Evolutionary conservation across 352 stramenopile genomes (phyloP), one percentile per base, ranked within the genome.

Genomic region (Phytophthora multivora): DNA sequence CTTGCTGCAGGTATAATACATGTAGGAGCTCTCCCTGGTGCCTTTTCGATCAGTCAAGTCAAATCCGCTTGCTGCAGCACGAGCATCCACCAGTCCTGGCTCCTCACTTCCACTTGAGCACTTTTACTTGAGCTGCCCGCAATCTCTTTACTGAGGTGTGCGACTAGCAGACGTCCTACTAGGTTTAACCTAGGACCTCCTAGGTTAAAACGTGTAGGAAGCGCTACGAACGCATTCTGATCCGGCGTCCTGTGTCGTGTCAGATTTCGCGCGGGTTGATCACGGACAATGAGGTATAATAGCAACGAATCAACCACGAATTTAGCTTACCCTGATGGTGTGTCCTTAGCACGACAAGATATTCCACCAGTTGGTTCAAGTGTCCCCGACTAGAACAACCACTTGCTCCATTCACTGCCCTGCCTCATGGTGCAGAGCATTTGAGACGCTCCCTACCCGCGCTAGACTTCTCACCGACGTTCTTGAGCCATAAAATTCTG

Each of bases 361-460:
- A 40, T 47, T 39, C 19, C 35, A 18, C 26, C 45, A 40, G 26
- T 39, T 51, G 21, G 3, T 9, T 21, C 23, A 49, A 23, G 4
- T 47, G 21, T 2, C n/a, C 21, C 19, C 39, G 40, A 36, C 40
- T 36, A 45, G 28, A 38, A 26, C 15, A 7, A 41, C 9, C 51
- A 49, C 31, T 6, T 59, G 51, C 38, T 28, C 21, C 28, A 33
- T 33, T 33, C 8, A 33, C 28, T 3, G 54, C 33, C 51, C 59
- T 67, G 59, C 59, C 51, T 67, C 59, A 62, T 57, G 59, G 43
- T 38, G 12, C 39, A 23, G 39, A 55, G 43, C 15, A 15, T 39
- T 49, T 8, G 36, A 26, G 15, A 18, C 8, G 47, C 38, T 58
- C 56, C 39, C 54, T 61, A 61, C 2, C 33, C 40, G 25, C 45